Evolutionary conservation across 768 basidiomycete species (phyloP).

Genomic region (Suillus discolor): DNA sequence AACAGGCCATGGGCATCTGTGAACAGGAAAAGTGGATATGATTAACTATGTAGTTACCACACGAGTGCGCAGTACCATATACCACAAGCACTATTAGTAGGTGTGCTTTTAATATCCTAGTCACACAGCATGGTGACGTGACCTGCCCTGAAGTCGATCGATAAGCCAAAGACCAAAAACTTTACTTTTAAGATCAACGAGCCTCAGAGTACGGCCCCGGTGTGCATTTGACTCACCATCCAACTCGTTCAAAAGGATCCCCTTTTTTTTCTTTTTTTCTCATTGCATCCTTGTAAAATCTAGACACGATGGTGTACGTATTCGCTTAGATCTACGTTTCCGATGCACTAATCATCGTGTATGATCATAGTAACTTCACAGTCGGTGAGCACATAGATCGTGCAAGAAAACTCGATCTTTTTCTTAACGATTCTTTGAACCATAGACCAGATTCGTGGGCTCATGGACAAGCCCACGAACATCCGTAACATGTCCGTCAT

Average conservation of each 20-base stretch:
- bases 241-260: constrained; percentile 16
- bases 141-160: constrained; percentile 51
- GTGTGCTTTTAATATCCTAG: not conserved
- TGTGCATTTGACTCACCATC: constrained; percentile 26
- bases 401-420: not conserved
- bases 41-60: too few relatives aligned
- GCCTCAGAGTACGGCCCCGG: constrained; percentile 25
- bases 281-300: constrained; percentile 37
- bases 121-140: constrained; percentile 1
- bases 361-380: constrained; percentile 76
- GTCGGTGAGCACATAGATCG: constrained; percentile 57
- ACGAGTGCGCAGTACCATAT: not conserved
- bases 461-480: constrained; percentile 91
- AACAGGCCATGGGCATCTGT: not conserved
- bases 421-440: constrained; percentile 12
- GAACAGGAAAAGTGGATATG: not conserved
- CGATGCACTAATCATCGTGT: constrained; percentile 33
- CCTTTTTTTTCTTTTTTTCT: constrained; percentile 24
- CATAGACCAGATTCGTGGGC: constrained; percentile 80
- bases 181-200: constrained; percentile 21
- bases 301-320: constrained; percentile 84
- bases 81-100: too few relatives aligned
- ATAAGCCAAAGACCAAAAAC: constrained; percentile 35
- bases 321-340: constrained; percentile 10
- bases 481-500: constrained; percentile 96